These are phyloP conservation scores for Cardamine chenopodiifolia DNA, from an alignment of 345 rosid genomes.

Conservation along the genomic window DNA sequence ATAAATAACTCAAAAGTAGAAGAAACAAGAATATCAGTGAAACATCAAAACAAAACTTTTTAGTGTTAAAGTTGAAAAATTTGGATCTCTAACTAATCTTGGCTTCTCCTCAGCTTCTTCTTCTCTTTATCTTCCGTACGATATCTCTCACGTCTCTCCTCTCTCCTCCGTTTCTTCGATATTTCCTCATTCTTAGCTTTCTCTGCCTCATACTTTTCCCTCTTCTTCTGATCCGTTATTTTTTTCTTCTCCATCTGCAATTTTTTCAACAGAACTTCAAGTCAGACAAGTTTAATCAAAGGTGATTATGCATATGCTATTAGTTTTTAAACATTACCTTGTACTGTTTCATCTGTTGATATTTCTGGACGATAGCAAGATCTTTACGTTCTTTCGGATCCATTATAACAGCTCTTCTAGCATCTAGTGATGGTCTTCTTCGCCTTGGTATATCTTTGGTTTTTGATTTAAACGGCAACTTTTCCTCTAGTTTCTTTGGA, in stretches of 20 bases:
- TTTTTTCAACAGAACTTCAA: background rate
- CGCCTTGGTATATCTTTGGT: slow-evolving; percentile 65
- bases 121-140: slow-evolving; percentile 63
- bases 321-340: slow-evolving; percentile 51
- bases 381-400: slow-evolving; percentile 65
- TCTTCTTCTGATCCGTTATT: slow-evolving; percentile 62
- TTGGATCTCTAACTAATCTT: background rate
- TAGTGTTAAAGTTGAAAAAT: background rate
- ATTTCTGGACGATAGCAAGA: slow-evolving; percentile 64
- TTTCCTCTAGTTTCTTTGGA: slow-evolving; percentile 67
- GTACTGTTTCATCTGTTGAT: slow-evolving; percentile 51
- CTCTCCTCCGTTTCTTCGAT: slow-evolving; percentile 73
- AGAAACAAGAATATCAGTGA: background rate
- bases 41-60: slow-evolving; percentile 27
- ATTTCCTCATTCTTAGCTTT: slow-evolving; percentile 71
- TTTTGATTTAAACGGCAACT: slow-evolving; percentile 79
- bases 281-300: background rate
- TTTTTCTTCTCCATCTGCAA: slow-evolving; percentile 68
- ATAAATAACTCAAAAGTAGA: background rate
- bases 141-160: slow-evolving; percentile 75
- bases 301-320: background rate
- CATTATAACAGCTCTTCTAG: slow-evolving; percentile 77
- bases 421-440: slow-evolving; percentile 58
- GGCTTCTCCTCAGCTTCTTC: slow-evolving; percentile 50
- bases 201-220: slow-evolving; percentile 53